phyloP scores from a whole-genome alignment of 352 stramenopile genomes.

The Phytophthora sansomeana region DNA sequence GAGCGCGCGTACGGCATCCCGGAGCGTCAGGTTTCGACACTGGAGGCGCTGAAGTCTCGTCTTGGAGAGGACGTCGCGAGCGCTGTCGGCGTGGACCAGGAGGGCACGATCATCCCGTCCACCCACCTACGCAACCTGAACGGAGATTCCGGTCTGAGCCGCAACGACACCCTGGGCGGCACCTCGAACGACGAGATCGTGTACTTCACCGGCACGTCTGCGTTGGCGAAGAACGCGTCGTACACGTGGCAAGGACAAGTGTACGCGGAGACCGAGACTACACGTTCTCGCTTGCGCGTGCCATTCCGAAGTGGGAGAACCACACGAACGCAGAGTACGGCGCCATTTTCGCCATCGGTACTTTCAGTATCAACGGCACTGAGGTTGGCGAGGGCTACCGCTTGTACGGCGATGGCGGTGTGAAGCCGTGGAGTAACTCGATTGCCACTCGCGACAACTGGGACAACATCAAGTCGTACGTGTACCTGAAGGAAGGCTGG shows the following conservation, averaged over 20 bases:
- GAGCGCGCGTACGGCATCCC: slow-evolving; percentile 41
- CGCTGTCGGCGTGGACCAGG: slow-evolving; percentile 39
- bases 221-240: slow-evolving; percentile 25
- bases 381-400: slow-evolving; percentile 35
- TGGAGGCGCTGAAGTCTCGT: slow-evolving; percentile 35
- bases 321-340: slow-evolving; percentile 39
- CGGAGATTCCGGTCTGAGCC: slow-evolving; percentile 30
- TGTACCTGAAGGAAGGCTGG: slow-evolving; percentile 39
- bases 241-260: slow-evolving; percentile 43
- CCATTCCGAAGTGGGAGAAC: slow-evolving; percentile 39
- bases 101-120: slow-evolving; percentile 38
- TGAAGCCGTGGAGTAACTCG: slow-evolving; percentile 44
- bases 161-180: slow-evolving; percentile 27
- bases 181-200: slow-evolving; percentile 32
- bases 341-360: slow-evolving; percentile 26
- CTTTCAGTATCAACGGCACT: slow-evolving; percentile 32
- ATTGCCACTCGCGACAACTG: slow-evolving; percentile 43
- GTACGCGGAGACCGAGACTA: slow-evolving; percentile 38
- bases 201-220: slow-evolving; percentile 41
- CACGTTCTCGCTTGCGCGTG: slow-evolving; percentile 37
- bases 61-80: slow-evolving; percentile 35
- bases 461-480: slow-evolving; percentile 44
- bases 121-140: slow-evolving; percentile 40
- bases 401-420: slow-evolving; percentile 31
- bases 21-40: slow-evolving; percentile 33